Evolutionary conservation across 352 stramenopile genomes (phyloP).

Genomic region (Pythium plurisporium): DNA sequence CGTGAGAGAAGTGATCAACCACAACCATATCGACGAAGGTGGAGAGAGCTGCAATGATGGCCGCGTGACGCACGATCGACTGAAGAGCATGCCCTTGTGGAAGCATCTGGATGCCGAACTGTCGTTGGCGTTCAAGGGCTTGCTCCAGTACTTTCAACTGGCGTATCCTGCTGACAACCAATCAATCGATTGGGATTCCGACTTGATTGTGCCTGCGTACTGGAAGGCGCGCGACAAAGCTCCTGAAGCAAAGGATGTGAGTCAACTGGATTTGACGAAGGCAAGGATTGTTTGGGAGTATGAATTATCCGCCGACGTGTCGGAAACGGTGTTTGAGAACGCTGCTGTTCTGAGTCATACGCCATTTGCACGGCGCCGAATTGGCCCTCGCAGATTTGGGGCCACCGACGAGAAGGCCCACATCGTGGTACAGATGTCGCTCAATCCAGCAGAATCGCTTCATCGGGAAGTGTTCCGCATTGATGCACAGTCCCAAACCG

Average conservation of each 20-base stretch:
- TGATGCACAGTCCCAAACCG: neutral
- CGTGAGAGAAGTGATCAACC: slow-evolving; percentile 15
- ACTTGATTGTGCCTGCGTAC: slow-evolving; percentile 22
- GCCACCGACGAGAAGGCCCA: neutral
- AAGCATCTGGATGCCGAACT: slow-evolving; percentile 14
- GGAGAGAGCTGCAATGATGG: slow-evolving; percentile 13
- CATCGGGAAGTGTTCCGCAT: slow-evolving; percentile 2
- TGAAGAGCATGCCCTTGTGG: slow-evolving; percentile 9
- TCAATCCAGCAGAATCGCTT: neutral
- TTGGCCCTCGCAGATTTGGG: neutral
- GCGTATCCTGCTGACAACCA: slow-evolving; percentile 16
- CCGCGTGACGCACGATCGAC: slow-evolving; percentile 6
- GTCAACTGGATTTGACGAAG: too few relatives aligned
- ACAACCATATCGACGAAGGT: slow-evolving; percentile 10
- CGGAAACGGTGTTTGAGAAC: slow-evolving; percentile 7
- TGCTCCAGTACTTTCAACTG: slow-evolving; percentile 24
- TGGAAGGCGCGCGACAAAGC: slow-evolving; percentile 23
- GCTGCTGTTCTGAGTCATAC: slow-evolving; percentile 4
- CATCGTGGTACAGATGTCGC: neutral
- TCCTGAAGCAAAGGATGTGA: too few relatives aligned
- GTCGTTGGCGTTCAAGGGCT: slow-evolving; percentile 16
- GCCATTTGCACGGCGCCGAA: neutral
- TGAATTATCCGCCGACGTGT: neutral
- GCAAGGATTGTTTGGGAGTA: too few relatives aligned
- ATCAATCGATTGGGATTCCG: slow-evolving; percentile 11